Evolutionary conservation across 139 green algal genomes (phyloP).

Genomic region (Auxenochlorella protothecoides): DNA sequence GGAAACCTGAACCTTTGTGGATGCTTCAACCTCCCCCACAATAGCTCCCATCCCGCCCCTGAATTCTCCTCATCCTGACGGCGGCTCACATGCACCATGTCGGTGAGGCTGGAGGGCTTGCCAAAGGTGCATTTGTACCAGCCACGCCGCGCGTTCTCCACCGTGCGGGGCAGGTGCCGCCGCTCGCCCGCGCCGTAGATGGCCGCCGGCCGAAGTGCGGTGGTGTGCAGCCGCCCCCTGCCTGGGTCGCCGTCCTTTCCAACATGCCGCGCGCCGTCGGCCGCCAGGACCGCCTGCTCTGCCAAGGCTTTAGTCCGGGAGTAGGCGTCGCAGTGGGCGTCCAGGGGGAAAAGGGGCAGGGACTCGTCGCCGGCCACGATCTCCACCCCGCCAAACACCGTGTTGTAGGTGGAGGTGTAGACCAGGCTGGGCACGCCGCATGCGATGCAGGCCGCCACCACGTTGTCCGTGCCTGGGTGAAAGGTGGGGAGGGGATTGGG

Average conservation of each 20-base stretch:
- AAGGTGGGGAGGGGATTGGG: no score
- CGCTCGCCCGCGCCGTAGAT: constrained; percentile 33
- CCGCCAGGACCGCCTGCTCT: constrained; percentile 25
- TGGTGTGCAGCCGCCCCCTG: constrained; percentile 17
- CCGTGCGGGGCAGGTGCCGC: constrained; percentile 27
- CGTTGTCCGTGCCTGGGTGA: constrained; percentile 18
- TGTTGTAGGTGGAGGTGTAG: constrained; percentile 33
- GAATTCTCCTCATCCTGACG: no score
- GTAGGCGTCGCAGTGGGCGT: constrained; percentile 19
- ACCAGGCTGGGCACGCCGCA: constrained; percentile 26
- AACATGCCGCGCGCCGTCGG: constrained; percentile 4
- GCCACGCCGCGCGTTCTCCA: constrained; percentile 3
- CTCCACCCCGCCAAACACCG: constrained; percentile 12
- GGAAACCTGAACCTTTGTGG: no score
- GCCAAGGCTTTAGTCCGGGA: constrained; percentile 23
- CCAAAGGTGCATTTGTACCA: constrained; percentile 18
- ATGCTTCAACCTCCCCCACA: no score
- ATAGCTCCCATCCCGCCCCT: no score
- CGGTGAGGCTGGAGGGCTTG: background rate
- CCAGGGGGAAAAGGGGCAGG: constrained; percentile 10
- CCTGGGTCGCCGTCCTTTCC: no score
- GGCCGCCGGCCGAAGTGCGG: constrained; percentile 25
- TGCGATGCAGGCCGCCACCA: constrained; percentile 22
- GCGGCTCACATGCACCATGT: constrained; percentile 22
- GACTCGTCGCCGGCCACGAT: constrained; percentile 26